Evolutionary conservation across 495 filamentous ascomycete species (phyloP), one percentile per base, ranked within the genome.

Genomic region (Recurvomyces mirabilis): DNA sequence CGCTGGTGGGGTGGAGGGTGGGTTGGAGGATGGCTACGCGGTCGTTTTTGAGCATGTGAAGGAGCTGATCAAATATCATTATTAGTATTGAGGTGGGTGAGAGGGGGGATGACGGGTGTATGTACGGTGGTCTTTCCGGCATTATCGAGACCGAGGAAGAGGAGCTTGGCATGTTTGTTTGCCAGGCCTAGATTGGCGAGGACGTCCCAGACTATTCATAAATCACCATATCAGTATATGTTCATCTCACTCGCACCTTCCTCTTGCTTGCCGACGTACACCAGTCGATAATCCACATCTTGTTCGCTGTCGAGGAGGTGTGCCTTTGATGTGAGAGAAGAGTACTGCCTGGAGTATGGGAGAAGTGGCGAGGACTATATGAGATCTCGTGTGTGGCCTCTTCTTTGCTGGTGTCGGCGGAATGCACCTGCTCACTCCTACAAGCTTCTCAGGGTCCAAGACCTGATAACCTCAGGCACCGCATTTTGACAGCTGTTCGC

Each of bases 211-310:
- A 95, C 91, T 96, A 51, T 54, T 41, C 25, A 3, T 32, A 22
- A 35, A 20, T 46, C 15, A 58, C 34, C 40, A 19, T 36, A 3
- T 51, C 38, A 28, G 57, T 39, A 15, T 4, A 12, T 39, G n/a
- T 28, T 23, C 21, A 40, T 26, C 10, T 3, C 2, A 21, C 15
- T 21, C 11, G 14, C 13, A n/a, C n/a, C n/a, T n/a, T n/a, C n/a
- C n/a, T n/a, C n/a, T n/a, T 4, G 5, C 3, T 37, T 37, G 3
- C 3, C 11, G n/a, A 42, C 49, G 35, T 52, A 91, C 84, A 93
- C 88, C 89, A 96, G 76, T 86, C 86, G 53, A 93, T 62, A 61
- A 96, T 81, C 87, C 85, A 94, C 89, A 96, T 94, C 47, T 60
- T 75, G 71, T 20, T 22, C 23, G 42, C 31, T 28, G 7, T 20